These are phyloP conservation scores for Theileria sp. DNA, from an alignment of 169 alveolate genomes.

Conservation along the genomic window DNA sequence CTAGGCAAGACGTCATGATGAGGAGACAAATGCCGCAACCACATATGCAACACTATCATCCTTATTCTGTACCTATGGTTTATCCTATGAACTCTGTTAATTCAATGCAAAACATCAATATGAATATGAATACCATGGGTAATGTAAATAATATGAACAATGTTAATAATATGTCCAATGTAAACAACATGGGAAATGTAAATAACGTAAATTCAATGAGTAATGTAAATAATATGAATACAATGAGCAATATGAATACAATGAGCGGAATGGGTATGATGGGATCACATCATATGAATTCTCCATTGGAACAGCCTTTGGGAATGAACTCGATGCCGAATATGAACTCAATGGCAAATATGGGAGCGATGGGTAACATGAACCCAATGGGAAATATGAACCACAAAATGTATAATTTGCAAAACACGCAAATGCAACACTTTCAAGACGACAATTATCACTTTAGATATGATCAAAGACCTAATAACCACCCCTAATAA, in stretches of 20 bases:
- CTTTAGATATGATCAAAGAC: conserved; percentile 1
- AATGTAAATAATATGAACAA: background rate
- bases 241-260: background rate
- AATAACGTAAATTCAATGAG: background rate
- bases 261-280: background rate
- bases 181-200: background rate
- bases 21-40: conserved; percentile 10
- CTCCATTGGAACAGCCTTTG: background rate
- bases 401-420: conserved; percentile 21
- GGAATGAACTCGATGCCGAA: conserved; percentile 8
- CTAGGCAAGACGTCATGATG: conserved; percentile 5
- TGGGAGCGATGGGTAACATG: conserved; percentile 2
- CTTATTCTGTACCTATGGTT: background rate
- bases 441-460: conserved; percentile 10
- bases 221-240: background rate
- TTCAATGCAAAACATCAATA: background rate
- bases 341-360: conserved; percentile 3
- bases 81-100: background rate
- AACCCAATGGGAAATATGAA: background rate
- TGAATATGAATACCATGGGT: background rate
- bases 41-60: background rate
- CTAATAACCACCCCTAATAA: conserved; percentile 3
- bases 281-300: background rate
- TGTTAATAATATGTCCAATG: background rate
- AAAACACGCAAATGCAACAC: conserved; percentile 14